A percentile compares a stretch with the other conserved stretches of the same genome.
phyloP scores from a whole-genome alignment of 768 basidiomycete species.

The Lactarius akahatsu region DNA sequence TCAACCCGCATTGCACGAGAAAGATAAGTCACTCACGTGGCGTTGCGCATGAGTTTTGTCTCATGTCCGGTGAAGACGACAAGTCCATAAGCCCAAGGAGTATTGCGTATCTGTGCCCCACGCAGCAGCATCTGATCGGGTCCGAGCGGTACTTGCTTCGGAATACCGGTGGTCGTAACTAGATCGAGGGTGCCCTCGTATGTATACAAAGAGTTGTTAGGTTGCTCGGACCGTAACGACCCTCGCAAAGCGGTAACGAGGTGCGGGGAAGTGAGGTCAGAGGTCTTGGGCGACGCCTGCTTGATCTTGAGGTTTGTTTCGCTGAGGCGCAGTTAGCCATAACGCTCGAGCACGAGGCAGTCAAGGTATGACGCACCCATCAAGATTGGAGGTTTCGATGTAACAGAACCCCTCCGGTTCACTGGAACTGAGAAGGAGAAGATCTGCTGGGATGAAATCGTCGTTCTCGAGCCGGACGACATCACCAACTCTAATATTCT shows the following conservation, averaged over 20 bases:
- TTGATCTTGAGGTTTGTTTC: slow-evolving; percentile 99
- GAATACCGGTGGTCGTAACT: slow-evolving; percentile 51
- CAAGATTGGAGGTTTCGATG: slow-evolving; percentile 96
- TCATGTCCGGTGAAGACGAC: slow-evolving; percentile 96
- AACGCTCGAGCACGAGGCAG: not conserved
- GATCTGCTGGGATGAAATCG: slow-evolving; percentile 95
- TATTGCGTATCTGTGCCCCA: slow-evolving; percentile 94
- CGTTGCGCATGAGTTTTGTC: slow-evolving; percentile 97
- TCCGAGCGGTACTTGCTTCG: slow-evolving; percentile 85
- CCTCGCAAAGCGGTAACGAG: slow-evolving; percentile 74
- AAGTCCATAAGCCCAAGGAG: slow-evolving; percentile 93
- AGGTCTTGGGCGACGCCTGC: slow-evolving; percentile 83
- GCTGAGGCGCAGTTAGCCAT: slow-evolving; percentile 39
- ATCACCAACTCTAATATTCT: slow-evolving; percentile 87
- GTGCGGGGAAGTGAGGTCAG: slow-evolving; percentile 72
- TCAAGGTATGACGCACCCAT: slow-evolving; percentile 63
- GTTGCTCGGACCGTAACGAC: slow-evolving; percentile 89
- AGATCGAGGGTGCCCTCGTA: slow-evolving; percentile 84
- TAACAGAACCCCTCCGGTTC: slow-evolving; percentile 98
- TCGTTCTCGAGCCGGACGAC: slow-evolving; percentile 87
- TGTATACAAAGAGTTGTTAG: slow-evolving; percentile 96
- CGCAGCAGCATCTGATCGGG: slow-evolving; percentile 93
- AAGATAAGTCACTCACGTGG: slow-evolving; percentile 64
- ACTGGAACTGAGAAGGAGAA: slow-evolving; percentile 81
- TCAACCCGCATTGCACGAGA: slow-evolving; percentile 2